Evolutionary conservation across 2,329 filamentous ascomycete species (phyloP), one percentile per base, ranked within the genome.

Genomic region (Moelleriella libera): DNA sequence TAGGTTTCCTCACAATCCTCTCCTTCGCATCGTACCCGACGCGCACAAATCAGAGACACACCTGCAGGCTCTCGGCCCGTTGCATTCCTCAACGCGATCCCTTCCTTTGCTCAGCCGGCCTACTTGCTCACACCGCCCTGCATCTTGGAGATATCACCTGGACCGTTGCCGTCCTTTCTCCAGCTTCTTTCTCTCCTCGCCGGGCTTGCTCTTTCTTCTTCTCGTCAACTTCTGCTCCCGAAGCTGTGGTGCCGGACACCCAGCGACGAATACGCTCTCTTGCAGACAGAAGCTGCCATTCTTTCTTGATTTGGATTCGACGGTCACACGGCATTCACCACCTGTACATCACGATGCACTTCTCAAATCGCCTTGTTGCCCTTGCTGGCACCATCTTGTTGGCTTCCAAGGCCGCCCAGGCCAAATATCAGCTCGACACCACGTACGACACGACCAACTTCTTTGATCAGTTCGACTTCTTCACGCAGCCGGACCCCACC

Each of bases 401-500:
- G 30, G 51, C 50, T 44, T 53, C 55, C 40, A 54, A 52, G 14
- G 53, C 50, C 42, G 53, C 54, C 45, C 51, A 53, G 9, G 60
- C 63, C 6, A 51, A 53, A 47, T 79, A 78, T 58, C 59, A 57
- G 9, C 63, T 78, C 45, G 60, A 67, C 47, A 70, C 72, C 54
- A 58, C 61, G 42, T 79, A 68, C 61, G 67, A 77, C 60, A 49
- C 58, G 6, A 64, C 59, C 58, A 79, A 78, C 65, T 80, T 79
- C 62, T 78, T 78, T 60, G 54, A 67, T 21, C 61, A 65, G 46
- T 78, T 78, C 56, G 65, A 70, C 49, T 81, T 82, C 64, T 80
- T 73, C 63, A 67, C 60, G 46, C 64, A 61, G 4, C 50, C 64
- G 0, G 87, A 92, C 57, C 86, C 86, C 0, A 92, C 86, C 2